These are phyloP conservation scores for Austroboletus sp. DNA, from an alignment of 1,284 basidiomycete genomes.

Conservation along the genomic window DNA sequence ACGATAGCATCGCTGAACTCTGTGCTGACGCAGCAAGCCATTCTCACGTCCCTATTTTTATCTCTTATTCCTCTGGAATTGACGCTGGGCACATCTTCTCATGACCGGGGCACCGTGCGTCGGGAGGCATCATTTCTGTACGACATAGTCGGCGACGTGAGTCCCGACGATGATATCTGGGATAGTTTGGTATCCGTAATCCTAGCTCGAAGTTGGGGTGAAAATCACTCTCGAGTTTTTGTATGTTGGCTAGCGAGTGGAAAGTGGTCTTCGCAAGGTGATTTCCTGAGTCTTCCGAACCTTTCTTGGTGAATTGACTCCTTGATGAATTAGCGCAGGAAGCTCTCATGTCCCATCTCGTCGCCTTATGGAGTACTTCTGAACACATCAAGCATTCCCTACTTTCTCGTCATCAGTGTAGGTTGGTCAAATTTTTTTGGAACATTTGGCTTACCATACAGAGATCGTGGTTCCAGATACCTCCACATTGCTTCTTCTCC, in stretches of 20 bases:
- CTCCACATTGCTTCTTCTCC: slow-evolving; percentile 63
- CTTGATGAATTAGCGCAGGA: slow-evolving; percentile 38
- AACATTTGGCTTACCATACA: background rate
- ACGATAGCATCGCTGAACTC: slow-evolving; percentile 48
- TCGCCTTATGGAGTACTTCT: slow-evolving; percentile 59
- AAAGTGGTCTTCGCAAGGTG: slow-evolving; percentile 31
- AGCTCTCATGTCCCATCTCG: slow-evolving; percentile 41
- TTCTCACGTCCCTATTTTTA: slow-evolving; percentile 54
- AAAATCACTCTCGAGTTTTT: slow-evolving; percentile 54
- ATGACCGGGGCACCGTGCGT: slow-evolving; percentile 43
- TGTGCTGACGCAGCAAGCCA: slow-evolving; percentile 45
- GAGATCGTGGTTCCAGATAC: slow-evolving; percentile 42
- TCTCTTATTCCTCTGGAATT: slow-evolving; percentile 34
- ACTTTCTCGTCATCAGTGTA: slow-evolving; percentile 63
- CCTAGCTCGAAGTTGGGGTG: slow-evolving; percentile 51
- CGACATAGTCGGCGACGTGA: slow-evolving; percentile 44
- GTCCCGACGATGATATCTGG: slow-evolving; percentile 45
- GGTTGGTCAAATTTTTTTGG: slow-evolving; percentile 20
- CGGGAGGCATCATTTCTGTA: slow-evolving; percentile 45
- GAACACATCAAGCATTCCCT: slow-evolving; percentile 69
- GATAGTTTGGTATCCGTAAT: slow-evolving; percentile 46
- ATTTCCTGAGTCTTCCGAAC: slow-evolving; percentile 26
- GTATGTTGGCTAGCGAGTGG: slow-evolving; percentile 56
- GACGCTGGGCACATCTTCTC: slow-evolving; percentile 23
- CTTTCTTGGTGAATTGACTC: slow-evolving; percentile 4